Evolutionary conservation across 345 rosid species (phyloP).

Genomic region (Salix koriyanagi): DNA sequence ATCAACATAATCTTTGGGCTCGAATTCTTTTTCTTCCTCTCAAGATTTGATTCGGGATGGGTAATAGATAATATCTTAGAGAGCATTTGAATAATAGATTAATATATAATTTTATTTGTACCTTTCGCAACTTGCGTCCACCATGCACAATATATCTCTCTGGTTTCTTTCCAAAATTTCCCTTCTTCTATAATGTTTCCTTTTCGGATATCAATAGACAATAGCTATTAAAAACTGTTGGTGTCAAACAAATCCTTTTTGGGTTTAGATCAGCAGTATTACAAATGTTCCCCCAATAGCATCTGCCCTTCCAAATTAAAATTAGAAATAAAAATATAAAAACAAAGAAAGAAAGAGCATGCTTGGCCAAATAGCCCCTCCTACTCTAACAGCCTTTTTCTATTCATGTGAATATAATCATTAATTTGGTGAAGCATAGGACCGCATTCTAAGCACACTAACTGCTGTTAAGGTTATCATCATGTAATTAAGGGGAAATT

Average conservation of each 20-base stretch:
- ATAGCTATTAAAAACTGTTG: constrained; percentile 8
- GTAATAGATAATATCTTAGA: neutral
- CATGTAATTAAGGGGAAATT: neutral
- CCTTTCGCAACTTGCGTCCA: constrained; percentile 22
- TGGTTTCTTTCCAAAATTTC: neutral
- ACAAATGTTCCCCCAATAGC: neutral
- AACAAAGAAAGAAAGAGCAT: no score
- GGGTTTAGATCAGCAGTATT: constrained; percentile 8
- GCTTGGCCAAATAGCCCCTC: neutral
- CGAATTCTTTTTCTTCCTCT: constrained; percentile 1
- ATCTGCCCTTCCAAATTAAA: neutral
- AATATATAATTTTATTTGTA: neutral
- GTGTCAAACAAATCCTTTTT: constrained; percentile 26
- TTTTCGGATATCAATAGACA: neutral
- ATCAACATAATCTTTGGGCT: constrained; percentile 12
- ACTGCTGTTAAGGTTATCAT: neutral
- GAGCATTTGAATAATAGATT: neutral
- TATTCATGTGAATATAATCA: neutral
- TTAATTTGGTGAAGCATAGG: neutral
- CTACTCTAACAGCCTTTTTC: neutral
- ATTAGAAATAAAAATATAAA: no score
- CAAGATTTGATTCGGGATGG: constrained; percentile 30
- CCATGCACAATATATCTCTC: constrained; percentile 10
- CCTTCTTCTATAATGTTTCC: neutral
- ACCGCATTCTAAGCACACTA: neutral